These are phyloP conservation scores for Diaporthe eres DNA, from an alignment of 2,329 filamentous ascomycete genomes.

Conservation along the genomic window DNA sequence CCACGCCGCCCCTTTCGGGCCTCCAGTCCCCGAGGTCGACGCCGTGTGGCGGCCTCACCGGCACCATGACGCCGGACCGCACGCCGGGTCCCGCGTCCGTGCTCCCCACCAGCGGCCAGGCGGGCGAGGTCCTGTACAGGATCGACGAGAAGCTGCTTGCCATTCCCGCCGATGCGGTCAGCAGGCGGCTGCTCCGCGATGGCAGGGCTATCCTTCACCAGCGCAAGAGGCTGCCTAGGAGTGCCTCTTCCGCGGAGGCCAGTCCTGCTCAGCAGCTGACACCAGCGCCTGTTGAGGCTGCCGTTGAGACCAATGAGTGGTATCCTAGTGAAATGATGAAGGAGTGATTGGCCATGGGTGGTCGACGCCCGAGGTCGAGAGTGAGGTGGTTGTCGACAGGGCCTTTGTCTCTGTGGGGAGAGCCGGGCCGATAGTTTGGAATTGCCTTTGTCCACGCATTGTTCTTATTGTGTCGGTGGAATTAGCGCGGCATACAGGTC, in stretches of 20 bases:
- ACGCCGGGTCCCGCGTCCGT: not conserved
- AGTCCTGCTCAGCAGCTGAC: fast-evolving
- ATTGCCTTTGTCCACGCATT: not conserved
- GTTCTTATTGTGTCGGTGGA: not conserved
- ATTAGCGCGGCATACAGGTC: not conserved
- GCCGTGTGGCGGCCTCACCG: not conserved
- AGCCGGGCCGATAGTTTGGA: not conserved
- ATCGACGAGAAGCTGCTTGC: slow-evolving; percentile 18
- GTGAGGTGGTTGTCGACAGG: too few species aligned
- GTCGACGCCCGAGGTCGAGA: too few species aligned
- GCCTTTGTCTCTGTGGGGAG: fast-evolving
- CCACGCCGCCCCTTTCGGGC: not conserved
- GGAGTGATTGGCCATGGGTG: not conserved
- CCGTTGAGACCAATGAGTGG: too few species aligned
- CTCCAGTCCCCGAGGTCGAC: not conserved
- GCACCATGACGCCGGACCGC: not conserved
- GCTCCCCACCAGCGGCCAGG: not conserved
- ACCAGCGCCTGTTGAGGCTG: not conserved
- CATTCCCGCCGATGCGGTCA: slow-evolving; percentile 8
- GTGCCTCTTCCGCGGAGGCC: not conserved
- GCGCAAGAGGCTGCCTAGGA: not conserved
- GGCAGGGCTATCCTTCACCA: not conserved
- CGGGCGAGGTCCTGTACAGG: too few species aligned
- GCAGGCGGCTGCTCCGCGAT: not conserved
- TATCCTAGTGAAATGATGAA: not conserved